These are phyloP conservation scores for Pythium biforme DNA, from an alignment of 352 stramenopile genomes.

Conservation along the genomic window DNA sequence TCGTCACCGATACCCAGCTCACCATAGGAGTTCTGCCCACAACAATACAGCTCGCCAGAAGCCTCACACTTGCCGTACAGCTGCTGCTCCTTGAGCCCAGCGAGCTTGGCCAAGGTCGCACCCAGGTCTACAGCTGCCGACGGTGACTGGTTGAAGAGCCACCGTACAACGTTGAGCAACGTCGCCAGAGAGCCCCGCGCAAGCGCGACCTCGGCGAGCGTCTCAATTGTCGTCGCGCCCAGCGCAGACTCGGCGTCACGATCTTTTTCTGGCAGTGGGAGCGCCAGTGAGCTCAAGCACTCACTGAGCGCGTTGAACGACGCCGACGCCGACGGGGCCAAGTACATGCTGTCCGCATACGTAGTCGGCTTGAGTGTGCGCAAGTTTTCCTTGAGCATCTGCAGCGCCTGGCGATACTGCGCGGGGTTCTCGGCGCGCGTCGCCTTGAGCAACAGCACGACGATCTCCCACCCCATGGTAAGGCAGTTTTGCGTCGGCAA, in stretches of 20 bases:
- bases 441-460: slow-evolving; percentile 65
- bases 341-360: slow-evolving; percentile 84
- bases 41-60: slow-evolving; percentile 84
- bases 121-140: slow-evolving; percentile 51
- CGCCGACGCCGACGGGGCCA: slow-evolving; percentile 64
- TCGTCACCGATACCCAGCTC: slow-evolving; percentile 85
- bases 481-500: slow-evolving; percentile 84
- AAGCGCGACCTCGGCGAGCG: slow-evolving; percentile 72
- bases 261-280: slow-evolving; percentile 12
- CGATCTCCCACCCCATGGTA: slow-evolving; percentile 81
- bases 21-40: slow-evolving; percentile 87
- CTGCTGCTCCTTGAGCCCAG: slow-evolving; percentile 77
- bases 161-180: slow-evolving; percentile 63
- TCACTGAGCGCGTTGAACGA: slow-evolving; percentile 78
- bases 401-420: slow-evolving; percentile 66
- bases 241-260: slow-evolving; percentile 32
- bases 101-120: slow-evolving; percentile 60
- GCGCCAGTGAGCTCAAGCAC: slow-evolving; percentile 54
- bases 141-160: slow-evolving; percentile 63
- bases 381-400: slow-evolving; percentile 75
- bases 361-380: slow-evolving; percentile 69
- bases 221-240: slow-evolving; percentile 61
- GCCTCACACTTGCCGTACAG: slow-evolving; percentile 87
- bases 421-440: slow-evolving; percentile 60
- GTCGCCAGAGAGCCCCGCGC: slow-evolving; percentile 70